Conservation (phyloP, 805 yeast genomes). For the Ogataea zsoltii region DNA sequence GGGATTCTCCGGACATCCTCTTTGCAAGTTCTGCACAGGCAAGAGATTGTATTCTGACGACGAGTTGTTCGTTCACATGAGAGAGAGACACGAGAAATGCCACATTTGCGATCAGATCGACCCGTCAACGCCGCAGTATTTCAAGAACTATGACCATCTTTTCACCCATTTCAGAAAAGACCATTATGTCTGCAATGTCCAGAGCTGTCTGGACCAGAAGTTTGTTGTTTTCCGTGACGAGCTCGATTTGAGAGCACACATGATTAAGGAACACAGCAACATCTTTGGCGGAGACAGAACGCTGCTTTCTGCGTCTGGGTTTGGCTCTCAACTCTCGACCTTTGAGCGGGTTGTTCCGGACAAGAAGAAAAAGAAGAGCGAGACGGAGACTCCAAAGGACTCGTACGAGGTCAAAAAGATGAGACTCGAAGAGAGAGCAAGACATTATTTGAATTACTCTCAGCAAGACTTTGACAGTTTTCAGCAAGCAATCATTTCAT, state of each 20-base stretch:
- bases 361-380: constrained; percentile 15
- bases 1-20: constrained; percentile 89
- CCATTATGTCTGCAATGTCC: constrained; percentile 80
- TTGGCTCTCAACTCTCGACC: constrained; percentile 57
- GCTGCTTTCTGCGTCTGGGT: constrained; percentile 30
- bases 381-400: constrained; percentile 32
- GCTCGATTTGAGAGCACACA: constrained; percentile 83
- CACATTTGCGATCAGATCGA: constrained; percentile 79
- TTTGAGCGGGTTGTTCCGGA: constrained; percentile 35
- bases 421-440: constrained; percentile 82
- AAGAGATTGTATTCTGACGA: constrained; percentile 84
- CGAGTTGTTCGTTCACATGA: constrained; percentile 77
- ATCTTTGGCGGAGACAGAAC: constrained; percentile 47
- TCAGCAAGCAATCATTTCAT: constrained; percentile 47
- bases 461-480: constrained; percentile 49
- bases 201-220: constrained; percentile 78
- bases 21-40: constrained; percentile 76
- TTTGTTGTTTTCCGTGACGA: constrained; percentile 91
- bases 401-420: constrained; percentile 50
- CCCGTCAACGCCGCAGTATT: constrained; percentile 68
- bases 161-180: constrained; percentile 70
- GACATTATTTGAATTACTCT: constrained; percentile 67
- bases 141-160: constrained; percentile 71
- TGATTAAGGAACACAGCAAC: constrained; percentile 77
- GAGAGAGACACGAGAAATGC: constrained; percentile 85